Base-by-base conservation (phyloP, 371 early-diverging fungal species). In the Encephalitozoon cuniculi region DNA sequence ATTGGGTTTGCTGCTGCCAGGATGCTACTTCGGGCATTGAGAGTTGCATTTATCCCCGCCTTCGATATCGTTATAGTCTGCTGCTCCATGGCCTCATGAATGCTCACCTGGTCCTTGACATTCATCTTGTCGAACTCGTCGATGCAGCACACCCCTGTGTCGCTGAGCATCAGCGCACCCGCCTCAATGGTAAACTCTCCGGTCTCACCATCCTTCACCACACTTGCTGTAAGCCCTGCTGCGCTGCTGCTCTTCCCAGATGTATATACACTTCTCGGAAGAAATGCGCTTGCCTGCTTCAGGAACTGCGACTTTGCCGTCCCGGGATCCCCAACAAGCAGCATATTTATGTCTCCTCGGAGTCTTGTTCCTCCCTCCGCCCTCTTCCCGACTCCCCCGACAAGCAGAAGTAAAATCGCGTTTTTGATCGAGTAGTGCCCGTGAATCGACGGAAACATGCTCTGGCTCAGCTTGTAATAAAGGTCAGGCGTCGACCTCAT, bases 101-200 rank as follows among this genome's bases (percentile, higher is more conserved):
- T 97, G 52, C 95, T 93, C n/a, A 96, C 95, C 85, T 95, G 96
- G 86, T 99, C 99, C 75, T 87, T 87, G 34, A 92, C 82, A 76
- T 96, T 94, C 97, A 99, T 97, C 86, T 98, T 98, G 85, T 98
- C 97, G 84, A 98, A 98, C 85, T 98, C 99, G 85, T 98, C 97
- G 78, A 99, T 99, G 75, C 93, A 93, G 86, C 97, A 97, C 64
- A 99, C 68, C 85, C 92, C 92, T 82, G 94, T 93, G 85, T 99
- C 99, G n/a, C 95, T 95, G 75, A 99, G 87, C 94, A 97, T 94
- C 54, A 99, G 87, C 8, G 99, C 97, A 76, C 99, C 99, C 15
- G 97, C 97, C 83, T 99, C 99, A 76, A 99, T 94, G 0, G 95
- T 93, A 76, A 96, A 95, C 83, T 99, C 97, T 70, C 96, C 95